These are phyloP conservation scores for Peronospora destructor DNA, from an alignment of 352 stramenopile species.

Conservation along the genomic window DNA sequence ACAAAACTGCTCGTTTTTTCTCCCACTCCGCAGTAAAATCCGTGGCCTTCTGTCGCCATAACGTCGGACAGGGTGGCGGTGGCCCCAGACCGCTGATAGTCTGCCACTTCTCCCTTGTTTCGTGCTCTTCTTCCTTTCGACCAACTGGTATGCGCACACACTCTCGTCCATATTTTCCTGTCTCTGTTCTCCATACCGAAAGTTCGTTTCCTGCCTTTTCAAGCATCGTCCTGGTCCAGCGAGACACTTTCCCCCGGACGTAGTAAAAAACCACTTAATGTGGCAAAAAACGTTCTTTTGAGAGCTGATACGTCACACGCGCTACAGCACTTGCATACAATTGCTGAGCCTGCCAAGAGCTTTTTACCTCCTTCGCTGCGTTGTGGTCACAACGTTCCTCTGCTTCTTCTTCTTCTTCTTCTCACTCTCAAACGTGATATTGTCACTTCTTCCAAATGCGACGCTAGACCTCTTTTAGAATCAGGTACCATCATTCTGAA, in stretches of 20 bases:
- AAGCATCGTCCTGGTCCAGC: conserved; percentile 12
- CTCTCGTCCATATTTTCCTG: conserved; percentile 2
- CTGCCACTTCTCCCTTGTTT: conserved; percentile 8
- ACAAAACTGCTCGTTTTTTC: conserved; percentile 10
- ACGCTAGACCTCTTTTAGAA: not conserved
- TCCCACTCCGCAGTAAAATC: conserved; percentile 27
- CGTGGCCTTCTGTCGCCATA: conserved; percentile 36
- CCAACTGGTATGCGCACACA: conserved; percentile 1
- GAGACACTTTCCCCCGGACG: conserved; percentile 20
- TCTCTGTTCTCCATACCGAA: conserved; percentile 4
- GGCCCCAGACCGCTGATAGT: conserved; percentile 25
- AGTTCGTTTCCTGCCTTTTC: conserved; percentile 1
- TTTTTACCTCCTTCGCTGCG: not conserved
- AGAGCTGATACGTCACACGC: not conserved
- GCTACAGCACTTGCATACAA: not conserved
- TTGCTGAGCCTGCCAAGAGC: not conserved
- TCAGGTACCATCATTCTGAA: not conserved
- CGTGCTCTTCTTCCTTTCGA: conserved; percentile 4
- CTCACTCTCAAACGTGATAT: too few relatives aligned
- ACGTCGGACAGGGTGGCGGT: conserved; percentile 24
- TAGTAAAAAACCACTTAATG: not conserved
- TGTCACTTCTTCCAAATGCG: too few relatives aligned
- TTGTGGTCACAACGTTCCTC: not conserved
- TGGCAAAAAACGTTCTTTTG: not conserved
- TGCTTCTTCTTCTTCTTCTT: not conserved